Percentiles rank a stretch among this genome's conserved stretches.
Evolutionary conservation across 257 asterid genomes (phyloP).

Genomic region (Leptodermis oblonga): DNA sequence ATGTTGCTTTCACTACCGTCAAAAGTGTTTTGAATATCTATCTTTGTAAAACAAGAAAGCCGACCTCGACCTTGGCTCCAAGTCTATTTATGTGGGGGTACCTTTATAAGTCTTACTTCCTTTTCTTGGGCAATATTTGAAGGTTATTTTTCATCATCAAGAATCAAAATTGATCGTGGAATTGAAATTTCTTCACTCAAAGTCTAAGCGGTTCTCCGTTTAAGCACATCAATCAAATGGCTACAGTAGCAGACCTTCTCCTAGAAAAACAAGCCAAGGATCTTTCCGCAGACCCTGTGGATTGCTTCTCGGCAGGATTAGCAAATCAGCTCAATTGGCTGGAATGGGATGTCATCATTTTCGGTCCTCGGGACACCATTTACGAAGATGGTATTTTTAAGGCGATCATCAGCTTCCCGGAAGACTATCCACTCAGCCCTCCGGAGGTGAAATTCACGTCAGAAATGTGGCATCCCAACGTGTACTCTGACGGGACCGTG

Average conservation of each 20-base stretch:
- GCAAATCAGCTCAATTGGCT: constrained; percentile 59
- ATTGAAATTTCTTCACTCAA: not conserved
- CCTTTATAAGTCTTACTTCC: too few species aligned
- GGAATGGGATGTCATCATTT: constrained; percentile 79
- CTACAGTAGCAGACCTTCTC: constrained; percentile 59
- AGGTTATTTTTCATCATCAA: not conserved
- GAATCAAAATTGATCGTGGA: not conserved
- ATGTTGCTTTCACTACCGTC: too few species aligned
- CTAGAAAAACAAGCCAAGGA: constrained; percentile 81
- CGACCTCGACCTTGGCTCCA: too few species aligned
- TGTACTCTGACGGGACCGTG: constrained; percentile 66
- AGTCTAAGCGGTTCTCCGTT: too few species aligned
- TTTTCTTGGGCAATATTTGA: not conserved
- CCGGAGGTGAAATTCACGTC: constrained; percentile 78
- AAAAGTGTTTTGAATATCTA: too few species aligned
- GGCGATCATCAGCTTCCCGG: constrained; percentile 74
- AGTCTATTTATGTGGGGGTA: too few species aligned
- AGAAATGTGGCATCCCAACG: too few species aligned
- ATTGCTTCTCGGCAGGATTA: constrained; percentile 80
- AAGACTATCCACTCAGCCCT: constrained; percentile 73
- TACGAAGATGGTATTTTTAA: constrained; percentile 83
- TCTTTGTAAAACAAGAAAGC: too few species aligned
- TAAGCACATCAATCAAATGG: too few species aligned
- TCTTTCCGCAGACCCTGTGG: constrained; percentile 64
- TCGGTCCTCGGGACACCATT: constrained; percentile 73